Evolutionary conservation across 176 grass and related monocot species (phyloP).

Genomic region (Musa beccarii): DNA sequence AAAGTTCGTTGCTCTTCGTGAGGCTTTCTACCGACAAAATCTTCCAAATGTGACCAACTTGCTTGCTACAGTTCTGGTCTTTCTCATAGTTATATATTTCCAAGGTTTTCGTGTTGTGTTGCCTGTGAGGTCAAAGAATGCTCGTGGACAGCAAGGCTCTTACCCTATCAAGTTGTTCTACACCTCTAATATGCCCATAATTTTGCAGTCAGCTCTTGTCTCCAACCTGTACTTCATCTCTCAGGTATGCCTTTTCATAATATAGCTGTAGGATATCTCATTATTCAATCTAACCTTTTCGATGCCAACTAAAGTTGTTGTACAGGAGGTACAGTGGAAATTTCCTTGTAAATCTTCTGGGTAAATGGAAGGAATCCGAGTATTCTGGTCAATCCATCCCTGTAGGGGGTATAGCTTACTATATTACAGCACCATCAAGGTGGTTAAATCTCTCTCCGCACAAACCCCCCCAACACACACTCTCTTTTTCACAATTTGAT

Average conservation of each 20-base stretch:
- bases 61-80: slow-evolving; percentile 46
- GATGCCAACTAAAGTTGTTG: slow-evolving; percentile 24
- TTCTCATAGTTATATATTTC: slow-evolving; percentile 53
- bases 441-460: slow-evolving; percentile 2
- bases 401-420: slow-evolving; percentile 42
- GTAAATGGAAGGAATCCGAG: slow-evolving; percentile 45
- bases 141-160: slow-evolving; percentile 35
- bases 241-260: slow-evolving; percentile 2
- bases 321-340: slow-evolving; percentile 41
- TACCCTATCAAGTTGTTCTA: slow-evolving; percentile 48
- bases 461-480: no score
- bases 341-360: slow-evolving; percentile 40
- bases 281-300: neutral
- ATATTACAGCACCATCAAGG: slow-evolving; percentile 44
- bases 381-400: slow-evolving; percentile 45
- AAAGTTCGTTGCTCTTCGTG: slow-evolving; percentile 39
- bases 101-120: slow-evolving; percentile 41
- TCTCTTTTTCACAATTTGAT: no score
- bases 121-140: slow-evolving; percentile 41
- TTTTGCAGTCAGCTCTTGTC: slow-evolving; percentile 34
- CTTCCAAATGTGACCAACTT: slow-evolving; percentile 49
- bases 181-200: slow-evolving; percentile 38
- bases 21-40: slow-evolving; percentile 48
- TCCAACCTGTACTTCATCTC: slow-evolving; percentile 34
- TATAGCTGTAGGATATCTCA: neutral